Percentiles rank a stretch among this genome's conserved stretches.
Evolutionary conservation across 2,329 filamentous ascomycete species (phyloP).

Genomic region (Madurella fahalii): DNA sequence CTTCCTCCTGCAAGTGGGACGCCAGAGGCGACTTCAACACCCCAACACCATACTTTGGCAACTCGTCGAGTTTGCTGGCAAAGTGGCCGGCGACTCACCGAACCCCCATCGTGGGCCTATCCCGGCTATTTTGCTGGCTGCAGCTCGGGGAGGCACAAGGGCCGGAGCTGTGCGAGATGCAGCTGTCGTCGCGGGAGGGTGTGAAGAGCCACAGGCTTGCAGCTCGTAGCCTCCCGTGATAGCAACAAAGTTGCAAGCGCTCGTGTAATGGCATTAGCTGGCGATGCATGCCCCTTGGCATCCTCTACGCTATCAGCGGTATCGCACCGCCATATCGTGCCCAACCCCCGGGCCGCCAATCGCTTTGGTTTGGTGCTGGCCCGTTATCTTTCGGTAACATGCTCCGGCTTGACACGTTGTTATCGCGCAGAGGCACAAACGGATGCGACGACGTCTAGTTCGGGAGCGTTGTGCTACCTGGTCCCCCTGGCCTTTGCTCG

Average conservation of each 20-base stretch:
- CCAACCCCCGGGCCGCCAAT: constrained; percentile 17
- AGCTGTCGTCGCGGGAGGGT: too few relatives aligned
- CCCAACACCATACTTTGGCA: not conserved
- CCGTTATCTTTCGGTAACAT: constrained; percentile 22
- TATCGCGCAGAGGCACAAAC: not conserved
- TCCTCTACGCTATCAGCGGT: constrained; percentile 1
- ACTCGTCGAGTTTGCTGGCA: not conserved
- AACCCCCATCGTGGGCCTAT: too few relatives aligned
- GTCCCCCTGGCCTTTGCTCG: not conserved
- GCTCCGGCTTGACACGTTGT: constrained; percentile 4
- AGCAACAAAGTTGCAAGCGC: constrained; percentile 9
- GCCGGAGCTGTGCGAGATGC: too few relatives aligned
- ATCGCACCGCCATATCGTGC: constrained; percentile 10
- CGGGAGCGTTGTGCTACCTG: not conserved
- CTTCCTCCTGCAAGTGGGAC: not conserved
- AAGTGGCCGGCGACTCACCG: too few relatives aligned
- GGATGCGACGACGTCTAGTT: not conserved
- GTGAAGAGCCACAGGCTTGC: not conserved
- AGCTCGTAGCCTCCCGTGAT: constrained; percentile 13
- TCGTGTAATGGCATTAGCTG: constrained; percentile 15
- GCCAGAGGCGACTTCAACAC: not conserved
- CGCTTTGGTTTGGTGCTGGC: constrained; percentile 15
- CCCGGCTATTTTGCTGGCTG: too few relatives aligned
- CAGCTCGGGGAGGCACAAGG: too few relatives aligned
- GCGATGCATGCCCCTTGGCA: not conserved